A percentile compares a stretch with the other conserved stretches of the same genome.
Evolutionary conservation across 768 basidiomycete genomes (phyloP).

Genomic region (Mycena galopus): DNA sequence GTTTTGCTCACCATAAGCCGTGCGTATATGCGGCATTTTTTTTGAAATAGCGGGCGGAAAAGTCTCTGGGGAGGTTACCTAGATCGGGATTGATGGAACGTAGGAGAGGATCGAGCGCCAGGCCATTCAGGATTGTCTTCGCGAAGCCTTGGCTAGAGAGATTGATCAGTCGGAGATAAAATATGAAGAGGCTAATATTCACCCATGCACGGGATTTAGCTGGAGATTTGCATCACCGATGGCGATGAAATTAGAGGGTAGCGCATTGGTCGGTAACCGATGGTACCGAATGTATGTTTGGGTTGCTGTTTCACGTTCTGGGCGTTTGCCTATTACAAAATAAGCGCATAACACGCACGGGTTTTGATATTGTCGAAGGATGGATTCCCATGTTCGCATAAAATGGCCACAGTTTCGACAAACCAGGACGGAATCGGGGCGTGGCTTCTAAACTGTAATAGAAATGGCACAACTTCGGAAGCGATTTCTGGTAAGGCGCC

Average conservation of each 20-base stretch:
- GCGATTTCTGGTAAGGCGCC: slow-evolving; percentile 7
- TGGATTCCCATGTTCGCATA: slow-evolving; percentile 6
- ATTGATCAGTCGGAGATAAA: neutral
- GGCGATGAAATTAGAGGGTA: neutral
- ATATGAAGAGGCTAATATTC: neutral
- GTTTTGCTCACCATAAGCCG: slow-evolving; percentile 29
- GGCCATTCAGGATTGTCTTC: slow-evolving; percentile 38
- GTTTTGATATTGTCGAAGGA: slow-evolving; percentile 20
- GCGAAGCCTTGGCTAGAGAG: slow-evolving; percentile 38
- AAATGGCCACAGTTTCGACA: slow-evolving; percentile 15
- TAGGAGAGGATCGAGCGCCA: no score
- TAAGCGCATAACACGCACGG: slow-evolving; percentile 9
- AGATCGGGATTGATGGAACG: no score
- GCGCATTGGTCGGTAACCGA: neutral
- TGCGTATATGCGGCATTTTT: slow-evolving; percentile 12
- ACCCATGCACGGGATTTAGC: slow-evolving; percentile 35
- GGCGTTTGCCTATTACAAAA: neutral
- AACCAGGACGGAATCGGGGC: slow-evolving; percentile 6
- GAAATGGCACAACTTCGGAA: slow-evolving; percentile 12
- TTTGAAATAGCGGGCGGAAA: no score
- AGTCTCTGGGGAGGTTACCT: no score
- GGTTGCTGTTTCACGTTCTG: neutral
- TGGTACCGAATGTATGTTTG: neutral
- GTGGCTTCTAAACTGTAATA: slow-evolving; percentile 4
- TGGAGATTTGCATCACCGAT: neutral